Conservation (phyloP, 2,329 filamentous ascomycete species). For the Aspergillus viridinutans region DNA sequence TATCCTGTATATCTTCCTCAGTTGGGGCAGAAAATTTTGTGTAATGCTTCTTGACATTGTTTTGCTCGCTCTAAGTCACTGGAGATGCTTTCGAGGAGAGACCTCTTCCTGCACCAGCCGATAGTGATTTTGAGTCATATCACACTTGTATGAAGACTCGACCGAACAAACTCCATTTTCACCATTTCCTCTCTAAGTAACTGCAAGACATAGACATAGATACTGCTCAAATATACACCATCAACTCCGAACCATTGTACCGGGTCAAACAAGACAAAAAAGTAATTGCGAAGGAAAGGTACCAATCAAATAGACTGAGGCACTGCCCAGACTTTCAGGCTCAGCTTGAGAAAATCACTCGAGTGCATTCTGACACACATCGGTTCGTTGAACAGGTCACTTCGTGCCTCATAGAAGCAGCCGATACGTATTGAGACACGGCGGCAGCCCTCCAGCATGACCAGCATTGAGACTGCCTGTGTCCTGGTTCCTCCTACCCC, state of each 20-base stretch:
- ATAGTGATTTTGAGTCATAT: background rate
- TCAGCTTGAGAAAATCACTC: background rate
- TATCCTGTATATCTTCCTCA: background rate
- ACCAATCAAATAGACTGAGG: background rate
- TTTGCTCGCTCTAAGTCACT: background rate
- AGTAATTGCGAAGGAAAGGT: background rate
- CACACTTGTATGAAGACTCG: background rate
- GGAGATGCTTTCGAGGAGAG: background rate
- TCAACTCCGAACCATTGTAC: conserved; percentile 1
- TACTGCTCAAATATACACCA: background rate
- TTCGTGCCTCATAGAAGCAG: conserved; percentile 11
- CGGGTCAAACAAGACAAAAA: background rate
- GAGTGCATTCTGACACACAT: background rate
- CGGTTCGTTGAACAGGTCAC: background rate
- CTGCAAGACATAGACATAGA: background rate
- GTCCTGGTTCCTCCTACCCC: background rate
- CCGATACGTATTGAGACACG: background rate
- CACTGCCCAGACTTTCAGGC: background rate
- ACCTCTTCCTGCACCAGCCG: background rate
- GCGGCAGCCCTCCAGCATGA: conserved; percentile 9
- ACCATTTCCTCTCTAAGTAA: conserved; percentile 12
- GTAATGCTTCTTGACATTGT: background rate
- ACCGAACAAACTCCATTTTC: conserved; percentile 11
- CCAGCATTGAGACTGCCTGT: conserved; percentile 6
- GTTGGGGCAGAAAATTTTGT: background rate